Conservation (phyloP, 768 basidiomycete species). For the Galerina sulciceps region DNA sequence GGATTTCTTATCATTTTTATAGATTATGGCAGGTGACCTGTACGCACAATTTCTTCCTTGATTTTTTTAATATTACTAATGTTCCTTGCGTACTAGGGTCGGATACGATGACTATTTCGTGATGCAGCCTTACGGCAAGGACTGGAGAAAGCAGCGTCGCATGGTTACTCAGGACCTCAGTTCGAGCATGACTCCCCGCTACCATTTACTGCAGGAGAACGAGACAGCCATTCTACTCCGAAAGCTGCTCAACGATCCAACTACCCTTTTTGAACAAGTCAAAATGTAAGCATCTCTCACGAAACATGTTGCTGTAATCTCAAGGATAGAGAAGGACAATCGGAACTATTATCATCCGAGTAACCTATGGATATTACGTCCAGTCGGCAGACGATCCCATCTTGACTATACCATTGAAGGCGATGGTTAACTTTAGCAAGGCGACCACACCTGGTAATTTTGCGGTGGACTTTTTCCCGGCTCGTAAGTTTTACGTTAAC, state of each 20-base stretch:
- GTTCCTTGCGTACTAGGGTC: too few relatives aligned
- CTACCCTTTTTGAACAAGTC: conserved; percentile 34
- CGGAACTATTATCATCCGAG: conserved; percentile 54
- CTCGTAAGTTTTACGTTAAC: conserved; percentile 22
- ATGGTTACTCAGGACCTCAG: conserved; percentile 24
- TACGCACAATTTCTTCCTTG: not conserved
- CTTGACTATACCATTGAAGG: conserved; percentile 47
- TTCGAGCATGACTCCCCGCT: conserved; percentile 14
- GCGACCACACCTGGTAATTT: conserved; percentile 43
- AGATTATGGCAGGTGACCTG: conserved; percentile 22
- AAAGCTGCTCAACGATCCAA: conserved; percentile 25
- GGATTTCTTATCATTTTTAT: not conserved
- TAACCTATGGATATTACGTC: conserved; percentile 59
- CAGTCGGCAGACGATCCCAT: conserved; percentile 53
- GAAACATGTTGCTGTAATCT: not conserved
- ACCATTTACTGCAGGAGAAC: conserved; percentile 22
- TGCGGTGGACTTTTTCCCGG: conserved; percentile 45
- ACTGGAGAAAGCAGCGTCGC: conserved; percentile 43
- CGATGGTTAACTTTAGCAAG: conserved; percentile 51
- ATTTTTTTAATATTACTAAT: too few relatives aligned
- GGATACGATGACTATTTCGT: conserved; percentile 47
- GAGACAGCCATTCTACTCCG: conserved; percentile 20
- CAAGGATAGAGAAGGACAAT: conserved; percentile 37
- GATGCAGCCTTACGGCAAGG: conserved; percentile 39
- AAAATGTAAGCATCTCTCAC: conserved; percentile 16